Evolutionary conservation across 2,329 filamentous ascomycete genomes (phyloP).

Genomic region (Colletotrichum trifolii): DNA sequence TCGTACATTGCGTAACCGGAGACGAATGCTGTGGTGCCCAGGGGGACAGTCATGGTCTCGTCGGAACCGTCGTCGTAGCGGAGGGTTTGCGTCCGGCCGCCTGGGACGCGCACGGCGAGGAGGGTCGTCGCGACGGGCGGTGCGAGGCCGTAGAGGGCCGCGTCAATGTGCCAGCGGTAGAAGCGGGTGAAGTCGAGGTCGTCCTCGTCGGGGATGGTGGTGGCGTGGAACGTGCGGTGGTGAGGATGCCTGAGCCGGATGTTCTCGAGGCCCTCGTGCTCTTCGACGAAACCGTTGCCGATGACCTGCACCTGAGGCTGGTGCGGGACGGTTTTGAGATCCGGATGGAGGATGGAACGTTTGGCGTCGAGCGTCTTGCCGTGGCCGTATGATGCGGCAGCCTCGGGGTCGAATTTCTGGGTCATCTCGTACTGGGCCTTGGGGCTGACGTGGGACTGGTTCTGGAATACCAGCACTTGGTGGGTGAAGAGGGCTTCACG

Average conservation of each 20-base stretch:
- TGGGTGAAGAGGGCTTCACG: conserved; percentile 73
- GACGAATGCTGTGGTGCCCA: conserved; percentile 82
- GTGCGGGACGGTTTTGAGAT: conserved; percentile 82
- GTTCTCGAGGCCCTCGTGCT: conserved; percentile 77
- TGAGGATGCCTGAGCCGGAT: conserved; percentile 79
- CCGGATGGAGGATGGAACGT: conserved; percentile 77
- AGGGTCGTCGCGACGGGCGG: conserved; percentile 79
- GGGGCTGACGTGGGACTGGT: conserved; percentile 71
- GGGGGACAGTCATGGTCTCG: conserved; percentile 74
- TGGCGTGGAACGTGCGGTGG: conserved; percentile 80
- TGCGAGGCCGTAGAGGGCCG: conserved; percentile 79
- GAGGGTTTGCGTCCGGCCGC: conserved; percentile 72
- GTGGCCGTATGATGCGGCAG: conserved; percentile 75
- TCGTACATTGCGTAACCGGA: conserved; percentile 79
- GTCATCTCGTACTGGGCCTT: conserved; percentile 81
- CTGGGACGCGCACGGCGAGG: conserved; percentile 78
- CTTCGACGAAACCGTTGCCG: conserved; percentile 76
- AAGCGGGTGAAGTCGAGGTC: conserved; percentile 66
- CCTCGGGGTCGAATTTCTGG: conserved; percentile 76
- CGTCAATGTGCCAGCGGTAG: conserved; percentile 86
- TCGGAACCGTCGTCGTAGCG: conserved; percentile 79
- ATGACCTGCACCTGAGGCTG: conserved; percentile 83
- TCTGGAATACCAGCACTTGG: conserved; percentile 78
- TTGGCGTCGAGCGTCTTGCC: conserved; percentile 77
- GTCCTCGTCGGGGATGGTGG: conserved; percentile 65